Conservation (phyloP, 2,329 filamentous ascomycete species). For the Tolypocladium tundrense region DNA sequence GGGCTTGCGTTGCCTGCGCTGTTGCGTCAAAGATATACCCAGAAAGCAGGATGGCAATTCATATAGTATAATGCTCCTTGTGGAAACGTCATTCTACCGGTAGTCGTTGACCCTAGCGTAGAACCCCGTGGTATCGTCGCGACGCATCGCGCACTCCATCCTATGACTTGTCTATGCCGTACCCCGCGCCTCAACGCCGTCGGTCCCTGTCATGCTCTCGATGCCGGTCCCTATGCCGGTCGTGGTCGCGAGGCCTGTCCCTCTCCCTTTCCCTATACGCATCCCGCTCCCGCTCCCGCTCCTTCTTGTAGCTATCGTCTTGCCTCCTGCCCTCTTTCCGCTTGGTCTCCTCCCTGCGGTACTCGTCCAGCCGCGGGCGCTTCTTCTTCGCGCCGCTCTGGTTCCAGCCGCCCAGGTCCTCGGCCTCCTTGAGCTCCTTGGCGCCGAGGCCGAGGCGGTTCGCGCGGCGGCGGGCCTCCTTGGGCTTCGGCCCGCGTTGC, state of each 20-base stretch:
- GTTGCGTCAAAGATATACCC: neutral
- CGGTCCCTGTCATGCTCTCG: constrained; percentile 9
- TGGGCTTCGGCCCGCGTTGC: constrained; percentile 39
- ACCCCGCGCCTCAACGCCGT: constrained; percentile 2
- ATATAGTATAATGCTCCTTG: neutral
- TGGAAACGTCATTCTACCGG: neutral
- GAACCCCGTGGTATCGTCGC: neutral
- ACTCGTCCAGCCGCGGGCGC: constrained; percentile 38
- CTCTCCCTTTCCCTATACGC: constrained; percentile 25
- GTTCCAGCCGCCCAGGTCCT: constrained; percentile 74
- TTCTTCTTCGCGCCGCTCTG: constrained; percentile 49
- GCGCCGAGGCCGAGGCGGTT: constrained; percentile 83
- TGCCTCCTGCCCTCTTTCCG: constrained; percentile 31
- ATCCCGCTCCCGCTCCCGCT: constrained; percentile 32
- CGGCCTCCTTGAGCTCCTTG: constrained; percentile 61
- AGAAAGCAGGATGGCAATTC: neutral
- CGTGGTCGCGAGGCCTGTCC: constrained; percentile 22
- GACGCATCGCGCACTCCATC: neutral
- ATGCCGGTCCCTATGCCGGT: constrained; percentile 9
- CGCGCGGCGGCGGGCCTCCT: constrained; percentile 60
- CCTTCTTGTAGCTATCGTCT: constrained; percentile 37
- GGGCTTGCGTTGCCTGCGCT: neutral
- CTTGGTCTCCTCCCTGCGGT: constrained; percentile 32
- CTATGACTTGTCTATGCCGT: neutral
- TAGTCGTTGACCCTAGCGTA: neutral